Conservation (phyloP, 208 protist species). For the Novymonas esmeraldas region DNA sequence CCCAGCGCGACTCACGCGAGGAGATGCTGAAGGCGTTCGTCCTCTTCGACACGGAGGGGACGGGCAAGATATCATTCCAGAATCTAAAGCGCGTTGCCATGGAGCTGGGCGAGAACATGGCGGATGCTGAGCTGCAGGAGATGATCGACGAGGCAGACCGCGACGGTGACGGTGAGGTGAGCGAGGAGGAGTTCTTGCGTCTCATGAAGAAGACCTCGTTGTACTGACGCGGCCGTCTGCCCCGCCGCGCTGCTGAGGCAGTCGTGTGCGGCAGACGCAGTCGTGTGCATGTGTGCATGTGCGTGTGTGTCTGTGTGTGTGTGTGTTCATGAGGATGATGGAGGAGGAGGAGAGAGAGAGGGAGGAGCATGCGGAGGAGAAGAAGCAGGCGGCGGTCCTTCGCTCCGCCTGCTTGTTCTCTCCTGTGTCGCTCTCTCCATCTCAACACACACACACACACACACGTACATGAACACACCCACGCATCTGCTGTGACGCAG, state of each 20-base stretch:
- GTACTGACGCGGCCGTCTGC: slow-evolving; percentile 45
- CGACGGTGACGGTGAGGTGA: slow-evolving; percentile 96
- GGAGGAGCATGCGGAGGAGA: too few species aligned
- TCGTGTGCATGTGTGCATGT: not conserved
- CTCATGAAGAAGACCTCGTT: slow-evolving; percentile 96
- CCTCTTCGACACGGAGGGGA: slow-evolving; percentile 96
- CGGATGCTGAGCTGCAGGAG: slow-evolving; percentile 97
- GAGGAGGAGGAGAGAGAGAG: too few species aligned
- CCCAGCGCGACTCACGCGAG: slow-evolving; percentile 89
- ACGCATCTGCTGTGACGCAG: not conserved
- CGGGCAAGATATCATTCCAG: slow-evolving; percentile 95
- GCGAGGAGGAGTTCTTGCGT: slow-evolving; percentile 95
- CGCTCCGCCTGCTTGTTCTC: not conserved
- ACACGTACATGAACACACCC: not conserved
- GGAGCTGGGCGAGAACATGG: slow-evolving; percentile 96
- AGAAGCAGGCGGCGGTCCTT: not conserved
- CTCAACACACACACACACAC: not conserved
- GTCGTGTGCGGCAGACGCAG: not conserved
- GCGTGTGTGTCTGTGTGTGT: not conserved
- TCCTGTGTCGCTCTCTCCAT: not conserved
- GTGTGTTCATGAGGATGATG: not conserved
- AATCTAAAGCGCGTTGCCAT: slow-evolving; percentile 97
- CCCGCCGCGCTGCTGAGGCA: not conserved
- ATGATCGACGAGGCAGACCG: slow-evolving; percentile 98
- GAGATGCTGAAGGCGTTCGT: slow-evolving; percentile 97